A percentile compares a stretch with the other conserved stretches of the same genome.
phyloP scores from a whole-genome alignment of 1,284 basidiomycete genomes.

The Ceratobasidium sp. region DNA sequence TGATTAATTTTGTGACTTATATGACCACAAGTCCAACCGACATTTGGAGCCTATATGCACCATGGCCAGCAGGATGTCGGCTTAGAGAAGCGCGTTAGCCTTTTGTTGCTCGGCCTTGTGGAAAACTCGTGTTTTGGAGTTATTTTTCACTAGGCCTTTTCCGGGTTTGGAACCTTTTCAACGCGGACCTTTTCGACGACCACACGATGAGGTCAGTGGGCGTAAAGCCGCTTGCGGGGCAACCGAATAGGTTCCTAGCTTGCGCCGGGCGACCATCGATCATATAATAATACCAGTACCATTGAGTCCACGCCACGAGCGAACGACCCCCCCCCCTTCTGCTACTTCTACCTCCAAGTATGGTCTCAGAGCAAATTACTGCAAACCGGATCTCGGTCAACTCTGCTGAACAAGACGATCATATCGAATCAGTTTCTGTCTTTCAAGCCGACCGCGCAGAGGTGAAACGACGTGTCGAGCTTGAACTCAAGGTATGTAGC shows the following conservation, averaged over 20 bases:
- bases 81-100: too few species aligned
- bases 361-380: not conserved
- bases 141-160: too few species aligned
- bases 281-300: not conserved
- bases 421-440: slow-evolving; percentile 31
- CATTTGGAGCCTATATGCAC: too few species aligned
- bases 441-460: slow-evolving; percentile 33
- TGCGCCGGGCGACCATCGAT: slow-evolving; percentile 4
- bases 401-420: slow-evolving; percentile 35
- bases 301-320: not conserved
- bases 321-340: not conserved
- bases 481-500: slow-evolving; percentile 22
- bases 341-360: not conserved
- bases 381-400: slow-evolving; percentile 25
- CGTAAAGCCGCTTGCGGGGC: not conserved
- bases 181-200: too few species aligned
- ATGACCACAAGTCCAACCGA: too few species aligned
- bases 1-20: too few species aligned
- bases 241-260: not conserved
- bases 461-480: slow-evolving; percentile 21
- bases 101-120: too few species aligned
- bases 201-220: not conserved
- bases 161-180: too few species aligned
- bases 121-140: too few species aligned
- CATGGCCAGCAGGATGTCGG: too few species aligned